A percentile compares a stretch with the other conserved stretches of the same genome.
phyloP scores from a whole-genome alignment of 148 eudicot genomes.

The Vaccinium macrocarpon region DNA sequence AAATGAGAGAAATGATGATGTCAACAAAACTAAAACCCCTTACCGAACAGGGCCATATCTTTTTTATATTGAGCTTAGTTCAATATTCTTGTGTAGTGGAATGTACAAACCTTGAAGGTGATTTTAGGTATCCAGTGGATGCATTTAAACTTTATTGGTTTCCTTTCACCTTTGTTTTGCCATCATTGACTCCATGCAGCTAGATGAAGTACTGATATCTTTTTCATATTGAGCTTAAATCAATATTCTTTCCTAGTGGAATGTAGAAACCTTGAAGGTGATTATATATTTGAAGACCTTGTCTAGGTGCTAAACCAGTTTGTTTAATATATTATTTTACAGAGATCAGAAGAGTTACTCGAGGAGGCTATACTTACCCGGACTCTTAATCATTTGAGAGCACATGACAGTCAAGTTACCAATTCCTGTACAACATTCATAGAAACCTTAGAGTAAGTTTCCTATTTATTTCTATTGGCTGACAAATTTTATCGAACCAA shows the following conservation, averaged over 20 bases:
- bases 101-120: not conserved
- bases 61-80: not conserved
- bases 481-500: not conserved
- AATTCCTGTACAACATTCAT: constrained; percentile 75
- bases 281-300: not conserved
- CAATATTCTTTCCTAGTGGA: not conserved
- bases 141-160: not conserved
- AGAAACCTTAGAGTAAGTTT: constrained; percentile 70
- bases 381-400: constrained; percentile 78
- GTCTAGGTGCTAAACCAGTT: constrained; percentile 10
- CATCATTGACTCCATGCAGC: not conserved
- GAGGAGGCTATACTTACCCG: constrained; percentile 84
- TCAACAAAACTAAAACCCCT: too few relatives aligned
- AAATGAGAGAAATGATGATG: too few relatives aligned
- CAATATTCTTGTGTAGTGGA: not conserved
- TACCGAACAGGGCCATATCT: not conserved
- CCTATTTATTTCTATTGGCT: not conserved
- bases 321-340: constrained; percentile 25
- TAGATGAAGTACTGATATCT: not conserved
- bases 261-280: not conserved
- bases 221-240: not conserved
- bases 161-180: not conserved
- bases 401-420: constrained; percentile 35
- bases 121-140: not conserved
- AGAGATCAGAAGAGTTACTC: constrained; percentile 82